Conservation (phyloP, 1,284 basidiomycete species). For the Volvariella volvacea region DNA sequence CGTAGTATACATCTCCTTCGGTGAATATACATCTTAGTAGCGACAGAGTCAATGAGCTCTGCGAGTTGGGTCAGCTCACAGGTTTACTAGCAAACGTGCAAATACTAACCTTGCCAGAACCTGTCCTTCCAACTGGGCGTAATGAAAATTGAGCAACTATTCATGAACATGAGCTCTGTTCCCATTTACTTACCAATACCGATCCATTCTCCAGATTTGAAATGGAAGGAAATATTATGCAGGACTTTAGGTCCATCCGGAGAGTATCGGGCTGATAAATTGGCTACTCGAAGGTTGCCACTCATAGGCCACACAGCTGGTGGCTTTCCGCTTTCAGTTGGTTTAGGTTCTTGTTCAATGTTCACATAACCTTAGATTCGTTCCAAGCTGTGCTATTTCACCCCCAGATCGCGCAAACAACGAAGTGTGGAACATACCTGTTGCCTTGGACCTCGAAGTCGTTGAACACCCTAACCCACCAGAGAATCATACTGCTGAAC, state of each 20-base stretch:
- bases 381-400: constrained; percentile 45
- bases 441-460: constrained; percentile 57
- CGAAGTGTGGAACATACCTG: constrained; percentile 26
- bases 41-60: constrained; percentile 45
- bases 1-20: constrained; percentile 35
- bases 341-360: constrained; percentile 65
- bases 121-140: constrained; percentile 58
- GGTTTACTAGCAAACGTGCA: constrained; percentile 31
- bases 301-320: constrained; percentile 78
- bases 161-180: not conserved
- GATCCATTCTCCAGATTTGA: constrained; percentile 54
- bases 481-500: constrained; percentile 50
- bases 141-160: not conserved
- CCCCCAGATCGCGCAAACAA: not conserved
- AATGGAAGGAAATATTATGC: constrained; percentile 45
- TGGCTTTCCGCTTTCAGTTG: constrained; percentile 44
- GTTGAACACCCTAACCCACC: constrained; percentile 46
- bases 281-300: constrained; percentile 59
- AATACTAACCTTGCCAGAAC: constrained; percentile 58
- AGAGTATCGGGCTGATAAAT: constrained; percentile 54
- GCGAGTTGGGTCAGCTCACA: constrained; percentile 23
- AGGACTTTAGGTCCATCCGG: constrained; percentile 43
- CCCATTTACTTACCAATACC: constrained; percentile 40
- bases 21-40: constrained; percentile 36
- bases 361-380: constrained; percentile 67